These are phyloP conservation scores for Uronychia setigera DNA, from an alignment of 73 alveolate species.

Conservation along the genomic window DNA sequence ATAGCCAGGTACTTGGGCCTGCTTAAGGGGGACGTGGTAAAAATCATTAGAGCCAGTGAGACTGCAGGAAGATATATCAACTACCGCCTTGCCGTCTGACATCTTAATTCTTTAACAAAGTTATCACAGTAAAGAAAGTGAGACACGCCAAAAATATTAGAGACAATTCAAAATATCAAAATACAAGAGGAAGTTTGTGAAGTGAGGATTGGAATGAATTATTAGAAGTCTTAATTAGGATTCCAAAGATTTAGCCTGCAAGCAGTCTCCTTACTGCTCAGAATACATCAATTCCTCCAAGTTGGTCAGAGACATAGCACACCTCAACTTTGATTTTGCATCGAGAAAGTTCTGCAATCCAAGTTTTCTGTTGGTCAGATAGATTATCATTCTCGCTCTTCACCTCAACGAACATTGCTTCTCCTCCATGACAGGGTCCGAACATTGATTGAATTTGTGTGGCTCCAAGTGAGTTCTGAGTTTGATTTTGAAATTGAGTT, in stretches of 20 bases:
- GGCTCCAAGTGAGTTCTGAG: no score
- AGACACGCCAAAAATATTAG: no score
- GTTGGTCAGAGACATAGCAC: constrained; percentile 57
- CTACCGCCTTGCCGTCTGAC: constrained; percentile 89
- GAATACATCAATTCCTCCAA: constrained; percentile 65
- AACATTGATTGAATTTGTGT: no score
- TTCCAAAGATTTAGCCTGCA: not conserved
- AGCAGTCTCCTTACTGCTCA: constrained; percentile 17
- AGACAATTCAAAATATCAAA: no score
- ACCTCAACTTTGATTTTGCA: constrained; percentile 77
- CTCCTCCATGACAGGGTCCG: no score
- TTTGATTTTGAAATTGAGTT: no score
- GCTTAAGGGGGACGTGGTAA: constrained; percentile 90
- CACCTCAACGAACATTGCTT: constrained; percentile 87
- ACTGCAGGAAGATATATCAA: constrained; percentile 98
- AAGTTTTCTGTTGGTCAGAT: constrained; percentile 87
- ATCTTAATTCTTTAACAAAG: no score
- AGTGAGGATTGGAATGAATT: no score
- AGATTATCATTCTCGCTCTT: constrained; percentile 86
- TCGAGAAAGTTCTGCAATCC: constrained; percentile 78
- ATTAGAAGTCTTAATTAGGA: no score
- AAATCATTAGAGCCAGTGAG: constrained; percentile 94
- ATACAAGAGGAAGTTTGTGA: no score
- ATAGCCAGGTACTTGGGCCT: constrained; percentile 93
- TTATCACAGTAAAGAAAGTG: no score